A percentile compares a stretch with the other conserved stretches of the same genome.
These are phyloP conservation scores for Nothophoma quercina DNA, from an alignment of 2,329 filamentous ascomycete species.

Conservation along the genomic window DNA sequence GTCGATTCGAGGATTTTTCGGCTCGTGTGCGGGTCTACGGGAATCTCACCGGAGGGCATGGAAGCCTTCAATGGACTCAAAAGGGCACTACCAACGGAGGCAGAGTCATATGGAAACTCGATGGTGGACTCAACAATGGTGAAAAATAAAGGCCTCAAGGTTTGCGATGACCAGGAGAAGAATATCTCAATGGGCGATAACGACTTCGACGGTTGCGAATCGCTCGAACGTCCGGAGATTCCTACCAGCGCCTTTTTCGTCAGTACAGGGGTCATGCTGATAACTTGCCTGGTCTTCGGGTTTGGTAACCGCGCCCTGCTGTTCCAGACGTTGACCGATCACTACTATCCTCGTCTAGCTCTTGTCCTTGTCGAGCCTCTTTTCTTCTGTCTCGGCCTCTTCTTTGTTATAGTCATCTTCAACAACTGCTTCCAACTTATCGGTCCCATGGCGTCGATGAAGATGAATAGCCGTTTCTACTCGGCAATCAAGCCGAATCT, in stretches of 20 bases:
- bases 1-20: slow-evolving; percentile 80
- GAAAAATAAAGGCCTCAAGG: slow-evolving; percentile 59
- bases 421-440: slow-evolving; percentile 78
- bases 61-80: too few species aligned
- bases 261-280: slow-evolving; percentile 69
- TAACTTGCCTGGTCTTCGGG: slow-evolving; percentile 70
- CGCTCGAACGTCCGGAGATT: slow-evolving; percentile 67
- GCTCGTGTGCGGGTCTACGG: slow-evolving; percentile 72
- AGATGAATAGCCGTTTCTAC: slow-evolving; percentile 79
- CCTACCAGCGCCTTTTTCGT: slow-evolving; percentile 75
- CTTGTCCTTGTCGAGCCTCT: slow-evolving; percentile 72
- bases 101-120: slow-evolving; percentile 43
- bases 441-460: slow-evolving; percentile 75
- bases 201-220: slow-evolving; percentile 67
- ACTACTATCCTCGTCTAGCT: slow-evolving; percentile 68
- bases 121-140: slow-evolving; percentile 22
- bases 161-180: slow-evolving; percentile 59
- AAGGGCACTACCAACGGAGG: too few species aligned
- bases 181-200: slow-evolving; percentile 77
- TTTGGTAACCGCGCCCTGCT: slow-evolving; percentile 72
- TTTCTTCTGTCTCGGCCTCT: slow-evolving; percentile 81
- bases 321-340: slow-evolving; percentile 71
- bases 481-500: slow-evolving; percentile 65
- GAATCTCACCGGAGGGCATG: slow-evolving; percentile 52
- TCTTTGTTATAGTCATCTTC: slow-evolving; percentile 80